Evolutionary conservation across 768 basidiomycete genomes (phyloP).

Genomic region (Lactifluus volemus): DNA sequence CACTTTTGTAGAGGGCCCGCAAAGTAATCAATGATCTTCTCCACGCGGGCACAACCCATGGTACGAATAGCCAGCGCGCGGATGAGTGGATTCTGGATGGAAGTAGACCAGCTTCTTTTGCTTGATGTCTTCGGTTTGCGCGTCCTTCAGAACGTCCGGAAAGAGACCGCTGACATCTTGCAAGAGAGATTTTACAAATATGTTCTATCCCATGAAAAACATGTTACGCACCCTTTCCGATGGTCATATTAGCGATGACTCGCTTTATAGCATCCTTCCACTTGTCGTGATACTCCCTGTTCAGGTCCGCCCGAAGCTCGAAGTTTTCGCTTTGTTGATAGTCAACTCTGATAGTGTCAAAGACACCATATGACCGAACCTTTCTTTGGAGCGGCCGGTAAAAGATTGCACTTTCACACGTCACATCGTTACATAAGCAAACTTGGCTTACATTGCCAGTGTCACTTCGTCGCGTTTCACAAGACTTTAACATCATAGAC

Average conservation of each 20-base stretch:
- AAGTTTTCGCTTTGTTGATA: constrained; percentile 75
- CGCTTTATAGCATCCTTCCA: too few species aligned
- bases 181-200: background rate
- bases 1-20: constrained; percentile 89
- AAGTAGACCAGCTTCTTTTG: constrained; percentile 99
- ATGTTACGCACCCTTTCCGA: constrained; percentile 56
- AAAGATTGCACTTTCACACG: background rate
- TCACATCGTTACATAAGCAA: background rate
- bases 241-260: too few species aligned
- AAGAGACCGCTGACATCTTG: constrained; percentile 54
- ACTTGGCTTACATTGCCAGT: too few species aligned
- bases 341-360: background rate
- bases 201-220: background rate
- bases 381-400: constrained; percentile 22
- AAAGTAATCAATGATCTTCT: constrained; percentile 99
- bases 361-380: constrained; percentile 3
- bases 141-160: constrained; percentile 97
- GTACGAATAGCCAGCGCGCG: constrained; percentile 95
- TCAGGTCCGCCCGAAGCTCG: constrained; percentile 78
- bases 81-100: constrained; percentile 92
- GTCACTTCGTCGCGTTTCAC: too few species aligned
- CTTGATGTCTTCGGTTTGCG: constrained; percentile 99
- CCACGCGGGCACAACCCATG: constrained; percentile 94
- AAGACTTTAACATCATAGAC: too few species aligned
- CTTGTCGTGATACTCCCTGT: too few species aligned